Evolutionary conservation across 2,329 filamentous ascomycete genomes (phyloP).

Genomic region (Pseudocercospora musae): DNA sequence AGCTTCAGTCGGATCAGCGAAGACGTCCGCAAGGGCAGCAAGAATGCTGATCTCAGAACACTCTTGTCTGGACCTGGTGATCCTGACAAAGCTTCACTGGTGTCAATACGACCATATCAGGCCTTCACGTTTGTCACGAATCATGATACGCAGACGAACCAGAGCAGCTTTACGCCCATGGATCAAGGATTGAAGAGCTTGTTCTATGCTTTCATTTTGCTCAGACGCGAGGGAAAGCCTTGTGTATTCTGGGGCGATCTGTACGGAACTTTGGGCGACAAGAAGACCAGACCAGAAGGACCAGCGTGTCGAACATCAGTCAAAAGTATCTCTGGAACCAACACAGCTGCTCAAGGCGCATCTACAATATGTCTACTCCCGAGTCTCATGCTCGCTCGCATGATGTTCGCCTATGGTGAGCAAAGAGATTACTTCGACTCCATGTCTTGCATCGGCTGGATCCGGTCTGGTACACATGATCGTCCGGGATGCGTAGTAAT

Average conservation of each 20-base stretch:
- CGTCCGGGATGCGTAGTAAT: slow-evolving; percentile 34
- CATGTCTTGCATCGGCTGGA: slow-evolving; percentile 60
- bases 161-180: slow-evolving; percentile 61
- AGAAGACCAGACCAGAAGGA: slow-evolving; percentile 45
- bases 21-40: slow-evolving; percentile 35
- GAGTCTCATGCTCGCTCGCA: slow-evolving; percentile 59
- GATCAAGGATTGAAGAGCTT: slow-evolving; percentile 67
- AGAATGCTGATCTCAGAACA: slow-evolving; percentile 58
- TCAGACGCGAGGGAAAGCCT: slow-evolving; percentile 60
- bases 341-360: not conserved
- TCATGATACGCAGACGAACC: slow-evolving; percentile 66
- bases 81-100: slow-evolving; percentile 19
- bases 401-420: slow-evolving; percentile 63
- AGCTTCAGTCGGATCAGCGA: slow-evolving; percentile 62
- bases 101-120: slow-evolving; percentile 24
- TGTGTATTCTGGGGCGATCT: slow-evolving; percentile 70
- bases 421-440: slow-evolving; percentile 64
- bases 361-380: slow-evolving; percentile 49
- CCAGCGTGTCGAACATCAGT: slow-evolving; percentile 37
- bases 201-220: slow-evolving; percentile 68
- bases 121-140: slow-evolving; percentile 63
- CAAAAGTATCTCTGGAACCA: not conserved
- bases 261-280: slow-evolving; percentile 55
- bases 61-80: slow-evolving; percentile 23
- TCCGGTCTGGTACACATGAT: slow-evolving; percentile 49